Base-by-base conservation (phyloP, 441 rosid species). In the Hura crepitans region DNA sequence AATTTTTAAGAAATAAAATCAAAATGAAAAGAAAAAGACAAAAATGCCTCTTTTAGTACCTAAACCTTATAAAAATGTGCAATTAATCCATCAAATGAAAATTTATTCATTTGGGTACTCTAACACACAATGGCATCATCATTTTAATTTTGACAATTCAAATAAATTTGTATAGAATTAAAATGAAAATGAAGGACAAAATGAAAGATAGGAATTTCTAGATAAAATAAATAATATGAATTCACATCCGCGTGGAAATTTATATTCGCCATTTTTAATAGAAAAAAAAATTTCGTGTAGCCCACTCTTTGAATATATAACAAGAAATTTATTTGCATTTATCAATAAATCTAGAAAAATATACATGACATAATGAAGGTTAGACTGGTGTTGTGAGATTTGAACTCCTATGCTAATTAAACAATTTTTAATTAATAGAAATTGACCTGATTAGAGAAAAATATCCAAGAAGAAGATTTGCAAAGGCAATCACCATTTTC, bases 261-360 rank as follows among this genome's bases (percentile, higher is more conserved):
- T 45, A 30, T 28, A 46, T 28, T 65, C 39, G 45, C 15, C 20
- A 9, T 30, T 47, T 4, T 49, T 9, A n/a, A 18, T 18, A 0
- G 28, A n/a, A 35, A 18, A 37, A 20, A 47, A n/a, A 15, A 47
- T 45, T 2, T 46, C 9, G 23, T 45, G 14, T 18, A 28, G 39
- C 68, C 54, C 22, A 47, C n/a, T 15, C 57, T 10, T 45, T 64
- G 51, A 62, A 62, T 25, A 14, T 17, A 35, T n/a, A 4, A 65
- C 9, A 18, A 65, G 59, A 31, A 35, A 60, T 60, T 60, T 13
- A 17, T 50, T 50, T 66, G 30, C 15, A 28, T 8, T 25, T 31
- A 47, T 18, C 0, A 11, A 33, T 55, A 12, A n/a, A 66, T 66
- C 69, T 66, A 50, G 69, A 66, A 50, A 12, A 31, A 0, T 49